These are phyloP conservation scores for Pythium periplocum DNA, from an alignment of 352 stramenopile species.

Conservation along the genomic window DNA sequence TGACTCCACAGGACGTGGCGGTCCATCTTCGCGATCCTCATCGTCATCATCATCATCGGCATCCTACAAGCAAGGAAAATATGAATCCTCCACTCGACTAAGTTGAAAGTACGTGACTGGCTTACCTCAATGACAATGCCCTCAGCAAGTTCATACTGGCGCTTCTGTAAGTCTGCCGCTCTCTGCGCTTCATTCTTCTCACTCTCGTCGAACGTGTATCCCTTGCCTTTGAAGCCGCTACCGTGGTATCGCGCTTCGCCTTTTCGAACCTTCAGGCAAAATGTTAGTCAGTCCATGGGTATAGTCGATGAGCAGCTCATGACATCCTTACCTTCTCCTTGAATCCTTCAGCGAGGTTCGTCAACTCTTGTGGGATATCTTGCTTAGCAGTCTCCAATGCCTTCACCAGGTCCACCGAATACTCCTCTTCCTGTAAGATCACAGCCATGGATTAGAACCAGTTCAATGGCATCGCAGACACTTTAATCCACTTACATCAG, in stretches of 20 bases:
- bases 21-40: constrained; percentile 32
- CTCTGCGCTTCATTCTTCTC: constrained; percentile 96
- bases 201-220: constrained; percentile 97
- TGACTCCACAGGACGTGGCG: no score
- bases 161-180: constrained; percentile 87
- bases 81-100: no score
- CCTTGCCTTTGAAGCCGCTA: constrained; percentile 97
- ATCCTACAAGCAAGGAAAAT: constrained; percentile 17
- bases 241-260: constrained; percentile 95
- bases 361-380: constrained; percentile 79
- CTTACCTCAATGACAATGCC: constrained; percentile 72
- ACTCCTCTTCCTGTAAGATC: constrained; percentile 91
- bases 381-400: constrained; percentile 90
- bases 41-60: constrained; percentile 46
- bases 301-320: background rate
- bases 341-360: constrained; percentile 91
- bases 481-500: constrained; percentile 56
- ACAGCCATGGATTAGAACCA: background rate
- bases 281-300: background rate
- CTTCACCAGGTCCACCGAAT: constrained; percentile 96
- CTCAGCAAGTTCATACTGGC: constrained; percentile 87
- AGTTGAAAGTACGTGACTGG: no score
- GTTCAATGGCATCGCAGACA: constrained; percentile 1
- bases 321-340: constrained; percentile 84
- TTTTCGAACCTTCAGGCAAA: constrained; percentile 18